phyloP scores from a whole-genome alignment of 352 stramenopile genomes.

The Phytophthora hybrid region DNA sequence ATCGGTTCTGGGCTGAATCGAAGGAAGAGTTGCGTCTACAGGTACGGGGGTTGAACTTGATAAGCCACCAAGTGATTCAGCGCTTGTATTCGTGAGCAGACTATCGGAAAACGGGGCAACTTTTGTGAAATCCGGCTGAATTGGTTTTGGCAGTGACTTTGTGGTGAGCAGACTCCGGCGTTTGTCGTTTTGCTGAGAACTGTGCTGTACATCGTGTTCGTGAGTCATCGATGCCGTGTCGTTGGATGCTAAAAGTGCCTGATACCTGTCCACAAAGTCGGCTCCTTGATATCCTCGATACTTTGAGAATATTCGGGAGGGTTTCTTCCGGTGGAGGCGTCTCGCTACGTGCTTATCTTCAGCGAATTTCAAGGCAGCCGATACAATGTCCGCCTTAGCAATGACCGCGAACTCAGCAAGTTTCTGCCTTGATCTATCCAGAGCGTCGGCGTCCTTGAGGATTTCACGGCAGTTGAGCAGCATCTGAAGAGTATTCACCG shows the following conservation, averaged over 20 bases:
- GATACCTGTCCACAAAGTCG: slow-evolving; percentile 10
- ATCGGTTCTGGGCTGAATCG: neutral
- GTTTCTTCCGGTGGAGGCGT: slow-evolving; percentile 17
- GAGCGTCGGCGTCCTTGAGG: slow-evolving; percentile 7
- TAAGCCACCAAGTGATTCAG: neutral
- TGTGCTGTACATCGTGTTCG: neutral
- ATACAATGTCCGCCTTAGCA: slow-evolving; percentile 3
- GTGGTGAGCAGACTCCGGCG: neutral
- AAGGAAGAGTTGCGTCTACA: neutral
- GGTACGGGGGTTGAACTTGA: neutral
- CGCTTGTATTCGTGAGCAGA: neutral
- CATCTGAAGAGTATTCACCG: slow-evolving; percentile 29
- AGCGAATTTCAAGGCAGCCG: slow-evolving; percentile 1
- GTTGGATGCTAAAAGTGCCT: neutral
- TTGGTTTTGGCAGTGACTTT: neutral
- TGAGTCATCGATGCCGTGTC: neutral
- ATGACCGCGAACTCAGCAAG: neutral
- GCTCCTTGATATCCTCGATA: slow-evolving; percentile 27
- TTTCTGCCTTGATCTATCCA: neutral
- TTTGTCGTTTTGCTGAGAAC: neutral
- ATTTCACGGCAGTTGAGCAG: slow-evolving; percentile 28
- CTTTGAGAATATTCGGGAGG: slow-evolving; percentile 27
- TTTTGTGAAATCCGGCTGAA: neutral
- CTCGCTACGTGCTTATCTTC: slow-evolving; percentile 2
- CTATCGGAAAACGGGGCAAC: neutral